These are phyloP conservation scores for Talaromyces borbonicus DNA, from an alignment of 495 filamentous ascomycete genomes.

Conservation along the genomic window DNA sequence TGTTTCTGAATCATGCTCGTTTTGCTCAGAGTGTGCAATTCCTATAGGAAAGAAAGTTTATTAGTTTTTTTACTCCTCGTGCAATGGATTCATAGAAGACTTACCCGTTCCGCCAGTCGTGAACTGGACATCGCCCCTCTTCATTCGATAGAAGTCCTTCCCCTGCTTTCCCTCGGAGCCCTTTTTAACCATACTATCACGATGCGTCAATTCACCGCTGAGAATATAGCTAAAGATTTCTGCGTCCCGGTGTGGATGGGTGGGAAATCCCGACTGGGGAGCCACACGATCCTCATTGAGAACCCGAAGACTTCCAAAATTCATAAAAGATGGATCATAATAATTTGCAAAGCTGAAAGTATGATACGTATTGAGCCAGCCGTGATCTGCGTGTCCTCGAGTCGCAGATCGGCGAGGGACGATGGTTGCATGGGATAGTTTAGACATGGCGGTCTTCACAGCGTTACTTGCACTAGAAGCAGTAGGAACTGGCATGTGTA, in stretches of 20 bases:
- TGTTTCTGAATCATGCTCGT: conserved; percentile 51
- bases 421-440: conserved; percentile 54
- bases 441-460: conserved; percentile 32
- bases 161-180: conserved; percentile 41
- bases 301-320: conserved; percentile 64
- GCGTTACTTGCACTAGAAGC: neutral
- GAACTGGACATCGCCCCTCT: conserved; percentile 72
- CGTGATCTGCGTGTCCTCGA: conserved; percentile 66
- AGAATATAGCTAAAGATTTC: conserved; percentile 82
- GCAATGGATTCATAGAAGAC: conserved; percentile 10
- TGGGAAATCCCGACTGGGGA: conserved; percentile 59
- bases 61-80: neutral
- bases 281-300: conserved; percentile 77
- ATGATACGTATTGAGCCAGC: conserved; percentile 79
- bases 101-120: conserved; percentile 63
- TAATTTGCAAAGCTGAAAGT: conserved; percentile 73
- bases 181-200: conserved; percentile 60
- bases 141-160: conserved; percentile 58
- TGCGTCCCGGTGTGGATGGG: conserved; percentile 70
- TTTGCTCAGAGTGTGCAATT: conserved; percentile 69
- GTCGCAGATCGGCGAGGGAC: conserved; percentile 47
- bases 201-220: conserved; percentile 69
- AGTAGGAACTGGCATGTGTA: conserved; percentile 4
- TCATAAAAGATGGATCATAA: conserved; percentile 51
- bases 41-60: conserved; percentile 27